Base-by-base conservation (phyloP, 495 filamentous ascomycete genomes). In the Penicillium riverlandense region DNA sequence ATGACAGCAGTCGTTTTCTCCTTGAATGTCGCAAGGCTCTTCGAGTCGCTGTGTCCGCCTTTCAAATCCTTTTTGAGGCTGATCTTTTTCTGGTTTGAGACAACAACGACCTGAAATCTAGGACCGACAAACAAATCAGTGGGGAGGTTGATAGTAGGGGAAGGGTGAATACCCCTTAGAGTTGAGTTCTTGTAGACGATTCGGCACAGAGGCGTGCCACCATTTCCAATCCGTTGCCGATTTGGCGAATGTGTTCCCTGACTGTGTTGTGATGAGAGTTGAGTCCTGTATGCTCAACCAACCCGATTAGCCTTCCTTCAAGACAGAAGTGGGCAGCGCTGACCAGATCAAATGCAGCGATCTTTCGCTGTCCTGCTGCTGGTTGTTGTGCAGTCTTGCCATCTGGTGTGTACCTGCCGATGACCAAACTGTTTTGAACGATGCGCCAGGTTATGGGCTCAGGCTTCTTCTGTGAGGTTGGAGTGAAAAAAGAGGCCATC, bases 271-370 rank as follows among this genome's bases (percentile, higher is more conserved):
- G 43, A 97, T 88, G 11, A 99, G 61, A 6, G 94, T 99, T 34
- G 85, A 90, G 63, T 96, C 92, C 84, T 92, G 49, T 13, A 28
- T 30, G 41, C 22, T 4, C 22, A 6, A 22, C 22, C 22, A 22
- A 22, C 4, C 22, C 22, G 22, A 4, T 22, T 22, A 22, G 22
- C 22, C 22, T 34, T 34, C 32, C 32, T 10, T 11, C n/a, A 10
- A 10, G 32, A 3, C n/a, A 34, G 3, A 11, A 11, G 3, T 12
- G 7, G n/a, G 13, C 32, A 31, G 7, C 31, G 66, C 81, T 52
- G 65, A 94, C 88, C 44, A 98, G 77, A 56, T 99, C 92, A 60
- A 99, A 97, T 0, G 83, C 86, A 15, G 90, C 91, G 41, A 99
- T 77, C 61, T 83, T 92, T 11, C 51, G 43, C 54, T 72, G 63